These are phyloP conservation scores for Massariosphaeria phaeospora DNA, from an alignment of 495 filamentous ascomycete species.

Conservation along the genomic window DNA sequence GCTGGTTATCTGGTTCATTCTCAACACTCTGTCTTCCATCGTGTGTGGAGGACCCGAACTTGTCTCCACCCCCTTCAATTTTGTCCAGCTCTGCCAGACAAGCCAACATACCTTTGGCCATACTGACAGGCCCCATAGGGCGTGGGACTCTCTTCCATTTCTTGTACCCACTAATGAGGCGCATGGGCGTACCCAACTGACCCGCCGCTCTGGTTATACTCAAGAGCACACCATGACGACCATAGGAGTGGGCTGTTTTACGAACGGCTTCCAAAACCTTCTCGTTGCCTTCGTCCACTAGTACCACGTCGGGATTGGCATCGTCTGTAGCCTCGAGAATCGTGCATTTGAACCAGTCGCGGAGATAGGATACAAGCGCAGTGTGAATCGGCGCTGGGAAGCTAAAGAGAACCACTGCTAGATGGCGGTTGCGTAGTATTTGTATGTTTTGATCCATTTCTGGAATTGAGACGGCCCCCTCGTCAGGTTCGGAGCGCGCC, in stretches of 20 bases:
- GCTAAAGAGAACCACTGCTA: background rate
- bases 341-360: conserved; percentile 2
- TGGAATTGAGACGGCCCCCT: background rate
- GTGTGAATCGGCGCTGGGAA: background rate
- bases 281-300: conserved; percentile 6
- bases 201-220: no score
- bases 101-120: no score
- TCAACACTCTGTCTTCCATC: no score
- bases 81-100: no score
- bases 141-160: no score
- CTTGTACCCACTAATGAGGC: no score
- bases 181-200: no score
- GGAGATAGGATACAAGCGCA: background rate
- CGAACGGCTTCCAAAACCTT: background rate
- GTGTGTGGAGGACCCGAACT: no score
- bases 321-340: background rate
- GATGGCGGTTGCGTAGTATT: background rate
- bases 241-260: background rate
- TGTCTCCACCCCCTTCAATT: no score
- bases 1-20: no score
- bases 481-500: background rate
- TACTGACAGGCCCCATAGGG: no score
- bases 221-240: background rate
- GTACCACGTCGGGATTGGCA: background rate
- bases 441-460: background rate